These are phyloP conservation scores for Globisporangium rhizosaccharum DNA, from an alignment of 352 stramenopile genomes.

Conservation along the genomic window DNA sequence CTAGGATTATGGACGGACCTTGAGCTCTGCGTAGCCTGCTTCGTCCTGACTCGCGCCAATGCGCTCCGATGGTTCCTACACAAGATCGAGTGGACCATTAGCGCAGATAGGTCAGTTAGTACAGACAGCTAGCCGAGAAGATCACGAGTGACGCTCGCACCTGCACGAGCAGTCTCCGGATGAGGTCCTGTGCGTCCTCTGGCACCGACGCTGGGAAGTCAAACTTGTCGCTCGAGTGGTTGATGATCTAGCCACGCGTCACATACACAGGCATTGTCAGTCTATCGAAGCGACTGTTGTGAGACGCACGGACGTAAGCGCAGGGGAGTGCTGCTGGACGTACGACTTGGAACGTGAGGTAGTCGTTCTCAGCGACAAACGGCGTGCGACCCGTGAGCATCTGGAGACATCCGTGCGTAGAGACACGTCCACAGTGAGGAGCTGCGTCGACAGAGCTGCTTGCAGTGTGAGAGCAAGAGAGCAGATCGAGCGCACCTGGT, in stretches of 20 bases:
- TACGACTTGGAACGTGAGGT: constrained; percentile 88
- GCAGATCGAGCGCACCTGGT: constrained; percentile 30
- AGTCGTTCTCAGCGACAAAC: constrained; percentile 89
- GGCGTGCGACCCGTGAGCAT: constrained; percentile 81
- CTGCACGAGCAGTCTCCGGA: constrained; percentile 71
- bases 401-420: constrained; percentile 14
- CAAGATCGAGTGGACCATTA: not conserved
- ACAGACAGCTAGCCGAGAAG: not conserved
- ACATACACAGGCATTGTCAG: not conserved
- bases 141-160: constrained; percentile 12
- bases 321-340: not conserved
- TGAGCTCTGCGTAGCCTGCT: constrained; percentile 59
- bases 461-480: not conserved
- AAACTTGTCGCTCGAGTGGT: constrained; percentile 73
- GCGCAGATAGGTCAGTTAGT: not conserved
- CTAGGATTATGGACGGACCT: constrained; percentile 24
- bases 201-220: constrained; percentile 67
- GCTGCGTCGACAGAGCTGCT: no score
- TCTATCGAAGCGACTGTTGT: not conserved
- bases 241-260: constrained; percentile 52
- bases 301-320: not conserved
- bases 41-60: constrained; percentile 67
- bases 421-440: not conserved
- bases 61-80: constrained; percentile 45
- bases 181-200: constrained; percentile 62